Conservation (phyloP, 2,329 filamentous ascomycete genomes). For the Fusarium chaquense region DNA sequence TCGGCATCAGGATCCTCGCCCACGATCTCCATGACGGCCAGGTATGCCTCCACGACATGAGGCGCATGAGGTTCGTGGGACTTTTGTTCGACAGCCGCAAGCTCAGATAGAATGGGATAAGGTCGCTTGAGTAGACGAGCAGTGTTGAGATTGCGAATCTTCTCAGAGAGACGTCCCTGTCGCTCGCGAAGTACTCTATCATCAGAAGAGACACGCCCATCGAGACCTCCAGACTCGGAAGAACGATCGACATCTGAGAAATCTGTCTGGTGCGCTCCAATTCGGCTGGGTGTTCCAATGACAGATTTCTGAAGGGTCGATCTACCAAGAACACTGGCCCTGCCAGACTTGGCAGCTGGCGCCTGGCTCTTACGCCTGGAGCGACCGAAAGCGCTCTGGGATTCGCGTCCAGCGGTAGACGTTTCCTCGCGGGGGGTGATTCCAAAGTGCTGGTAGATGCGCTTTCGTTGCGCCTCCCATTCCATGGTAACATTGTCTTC, state of each 20-base stretch:
- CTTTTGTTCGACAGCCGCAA: slow-evolving; percentile 78
- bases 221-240: slow-evolving; percentile 60
- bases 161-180: slow-evolving; percentile 82
- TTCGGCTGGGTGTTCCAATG: slow-evolving; percentile 81
- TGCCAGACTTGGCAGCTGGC: slow-evolving; percentile 65
- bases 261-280: slow-evolving; percentile 71
- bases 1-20: slow-evolving; percentile 75
- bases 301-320: slow-evolving; percentile 85
- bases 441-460: slow-evolving; percentile 96
- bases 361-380: slow-evolving; percentile 64
- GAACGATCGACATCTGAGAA: slow-evolving; percentile 77
- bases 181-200: slow-evolving; percentile 85
- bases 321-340: slow-evolving; percentile 62
- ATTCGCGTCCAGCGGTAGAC: slow-evolving; percentile 57
- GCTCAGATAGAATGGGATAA: slow-evolving; percentile 81
- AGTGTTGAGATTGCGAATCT: slow-evolving; percentile 82
- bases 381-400: slow-evolving; percentile 69
- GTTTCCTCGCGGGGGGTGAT: slow-evolving; percentile 72
- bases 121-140: slow-evolving; percentile 73
- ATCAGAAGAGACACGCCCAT: slow-evolving; percentile 66
- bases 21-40: slow-evolving; percentile 82
- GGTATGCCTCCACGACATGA: slow-evolving; percentile 85
- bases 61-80: slow-evolving; percentile 77
- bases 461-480: slow-evolving; percentile 93
- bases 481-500: slow-evolving; percentile 96